phyloP scores from a whole-genome alignment of 1,284 basidiomycete species.

The Sporisorium exsertum region DNA sequence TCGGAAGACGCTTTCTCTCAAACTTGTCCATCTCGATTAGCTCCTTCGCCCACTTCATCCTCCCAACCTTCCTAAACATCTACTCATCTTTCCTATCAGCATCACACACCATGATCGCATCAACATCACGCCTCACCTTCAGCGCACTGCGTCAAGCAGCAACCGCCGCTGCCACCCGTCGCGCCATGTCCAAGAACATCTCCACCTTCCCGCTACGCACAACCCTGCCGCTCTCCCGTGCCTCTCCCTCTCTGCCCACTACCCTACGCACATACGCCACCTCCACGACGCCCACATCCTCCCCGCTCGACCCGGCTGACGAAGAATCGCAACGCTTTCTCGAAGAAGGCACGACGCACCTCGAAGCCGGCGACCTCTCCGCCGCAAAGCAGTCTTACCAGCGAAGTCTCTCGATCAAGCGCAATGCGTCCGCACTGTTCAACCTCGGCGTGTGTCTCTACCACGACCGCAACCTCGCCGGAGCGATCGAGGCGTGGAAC shows the following conservation, averaged over 20 bases:
- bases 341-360: conserved; percentile 85
- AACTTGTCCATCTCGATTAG: neutral
- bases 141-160: conserved; percentile 8
- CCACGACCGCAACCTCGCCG: conserved; percentile 77
- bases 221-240: neutral
- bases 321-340: conserved; percentile 83
- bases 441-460: conserved; percentile 90
- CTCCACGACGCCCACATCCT: conserved; percentile 82
- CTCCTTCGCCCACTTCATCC: neutral
- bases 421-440: conserved; percentile 84
- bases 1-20: conserved; percentile 3
- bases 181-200: neutral
- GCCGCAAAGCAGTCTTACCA: conserved; percentile 82
- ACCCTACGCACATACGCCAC: conserved; percentile 76
- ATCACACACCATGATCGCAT: conserved; percentile 29
- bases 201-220: neutral
- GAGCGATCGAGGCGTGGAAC: conserved; percentile 60
- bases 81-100: neutral
- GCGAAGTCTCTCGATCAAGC: conserved; percentile 83
- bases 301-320: conserved; percentile 84
- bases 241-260: neutral
- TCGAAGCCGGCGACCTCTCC: conserved; percentile 89
- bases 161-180: neutral
- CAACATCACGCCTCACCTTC: conserved; percentile 18
- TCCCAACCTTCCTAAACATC: neutral